Base-by-base conservation (phyloP, 495 filamentous ascomycete genomes). In the Penicillium maclennaniae region DNA sequence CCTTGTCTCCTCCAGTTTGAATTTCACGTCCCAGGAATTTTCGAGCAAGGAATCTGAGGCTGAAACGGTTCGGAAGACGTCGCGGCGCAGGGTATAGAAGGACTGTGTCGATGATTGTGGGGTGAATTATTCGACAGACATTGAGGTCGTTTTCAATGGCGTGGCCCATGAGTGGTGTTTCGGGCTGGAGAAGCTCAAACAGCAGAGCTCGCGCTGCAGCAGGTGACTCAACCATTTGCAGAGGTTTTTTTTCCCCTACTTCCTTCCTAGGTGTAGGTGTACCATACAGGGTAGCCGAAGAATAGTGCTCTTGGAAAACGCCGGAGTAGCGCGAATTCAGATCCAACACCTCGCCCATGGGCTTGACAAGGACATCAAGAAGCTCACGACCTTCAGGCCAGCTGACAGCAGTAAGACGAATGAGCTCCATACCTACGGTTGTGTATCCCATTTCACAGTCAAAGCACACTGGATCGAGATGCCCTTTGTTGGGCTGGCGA, bases 371-470 rank as follows among this genome's bases (percentile, higher is more conserved):
- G 0, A 96, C 78, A 66, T 99, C 93, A 0, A 96, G 70, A 7
- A 97, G 65, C 43, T 78, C 77, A 50, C 83, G 76, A 19, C 91
- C 88, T 28, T 77, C 71, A 1, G 92, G 93, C 89, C 92, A 99
- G 52, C 87, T 83, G 27, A 88, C 83, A 8, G 87, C 90, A 0
- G 93, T 96, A 19, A 99, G 64, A 16, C 93, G 87, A 42, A 97
- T 83, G 14, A 99, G 75, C 63, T 99, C 93, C 50, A 97, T 65
- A 0, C 93, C 93, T 34, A 84, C 57, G 1, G 86, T 86, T 0
- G 93, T 97, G 65, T 93, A 99, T 8, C 88, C 88, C 93, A 99
- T 99, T 62, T 99, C 93, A 63, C 95, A 96, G 67, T 99, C 93
- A 58, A 99, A 86, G 59, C 83, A 85, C 14, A 97, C 81, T 3